phyloP scores from a whole-genome alignment of 1,139 yeast species.

The Suhomyces atakaporum region DNA sequence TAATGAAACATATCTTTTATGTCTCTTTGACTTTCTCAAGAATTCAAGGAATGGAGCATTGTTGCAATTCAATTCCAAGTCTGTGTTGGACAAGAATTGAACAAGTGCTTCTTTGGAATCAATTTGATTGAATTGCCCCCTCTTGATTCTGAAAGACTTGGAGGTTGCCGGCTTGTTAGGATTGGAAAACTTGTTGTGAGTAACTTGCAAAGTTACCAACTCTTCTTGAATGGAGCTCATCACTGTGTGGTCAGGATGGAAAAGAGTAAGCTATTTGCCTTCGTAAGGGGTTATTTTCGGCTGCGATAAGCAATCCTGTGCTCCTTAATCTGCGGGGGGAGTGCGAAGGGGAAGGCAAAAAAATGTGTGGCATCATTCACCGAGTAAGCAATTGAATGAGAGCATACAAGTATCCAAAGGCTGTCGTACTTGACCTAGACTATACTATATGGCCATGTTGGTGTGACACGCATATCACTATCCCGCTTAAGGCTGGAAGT shows the following conservation, averaged over 20 bases:
- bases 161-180: conserved; percentile 1
- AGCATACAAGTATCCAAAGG: conserved; percentile 46
- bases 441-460: conserved; percentile 76
- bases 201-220: conserved; percentile 10
- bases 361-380: conserved; percentile 3
- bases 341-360: conserved; percentile 1
- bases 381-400: conserved; percentile 3
- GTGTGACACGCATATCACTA: conserved; percentile 65
- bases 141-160: conserved; percentile 6
- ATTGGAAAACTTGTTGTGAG: conserved; percentile 14
- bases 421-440: conserved; percentile 73
- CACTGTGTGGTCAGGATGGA: no score
- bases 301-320: conserved; percentile 10
- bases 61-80: conserved; percentile 9
- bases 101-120: conserved; percentile 16
- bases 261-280: conserved; percentile 10
- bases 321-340: conserved; percentile 3
- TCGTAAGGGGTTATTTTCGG: conserved; percentile 11
- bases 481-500: conserved; percentile 44
- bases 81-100: conserved; percentile 13
- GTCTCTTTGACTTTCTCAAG: conserved; percentile 46
- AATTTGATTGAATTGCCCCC: conserved; percentile 10
- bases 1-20: conserved; percentile 42
- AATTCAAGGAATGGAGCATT: conserved; percentile 13
- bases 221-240: conserved; percentile 6